Percentiles rank a stretch among this genome's conserved stretches.
Evolutionary conservation across 805 yeast species (phyloP).

Genomic region (Cyberlindnera euphorbiiphila): DNA sequence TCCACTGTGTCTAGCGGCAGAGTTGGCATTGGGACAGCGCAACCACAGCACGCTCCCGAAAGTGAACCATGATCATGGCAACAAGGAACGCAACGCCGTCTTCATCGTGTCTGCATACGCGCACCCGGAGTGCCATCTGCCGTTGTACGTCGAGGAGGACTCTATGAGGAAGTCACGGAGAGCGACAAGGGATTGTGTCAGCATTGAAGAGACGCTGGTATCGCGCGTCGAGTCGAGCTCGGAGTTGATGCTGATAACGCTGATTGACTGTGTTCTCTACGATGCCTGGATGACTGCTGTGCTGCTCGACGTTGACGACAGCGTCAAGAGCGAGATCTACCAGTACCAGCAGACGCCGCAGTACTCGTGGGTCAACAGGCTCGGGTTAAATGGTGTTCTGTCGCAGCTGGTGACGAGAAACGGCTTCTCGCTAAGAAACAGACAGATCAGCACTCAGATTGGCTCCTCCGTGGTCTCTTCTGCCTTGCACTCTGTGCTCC

Average conservation of each 20-base stretch:
- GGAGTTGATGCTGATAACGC: conserved; percentile 34
- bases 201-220: conserved; percentile 35
- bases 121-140: conserved; percentile 46
- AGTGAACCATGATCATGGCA: conserved; percentile 13
- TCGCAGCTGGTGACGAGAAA: conserved; percentile 29
- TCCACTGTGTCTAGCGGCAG: conserved; percentile 49
- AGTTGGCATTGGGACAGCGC: conserved; percentile 44
- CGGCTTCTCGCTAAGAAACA: conserved; percentile 36
- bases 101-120: conserved; percentile 46
- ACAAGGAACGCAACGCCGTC: conserved; percentile 31
- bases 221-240: conserved; percentile 29
- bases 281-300: conserved; percentile 45
- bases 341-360: conserved; percentile 14
- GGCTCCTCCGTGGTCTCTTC: no score
- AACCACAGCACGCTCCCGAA: conserved; percentile 42
- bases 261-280: conserved; percentile 45
- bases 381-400: conserved; percentile 17
- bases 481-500: conserved; percentile 5
- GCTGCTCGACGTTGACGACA: conserved; percentile 22
- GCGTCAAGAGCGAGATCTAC: conserved; percentile 26
- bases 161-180: conserved; percentile 25
- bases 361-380: conserved; percentile 9
- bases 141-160: conserved; percentile 51
- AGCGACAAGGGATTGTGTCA: conserved; percentile 34
- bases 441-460: no score